phyloP scores from a whole-genome alignment of 2,329 filamentous ascomycete species.

The Verticillium alfalfae region DNA sequence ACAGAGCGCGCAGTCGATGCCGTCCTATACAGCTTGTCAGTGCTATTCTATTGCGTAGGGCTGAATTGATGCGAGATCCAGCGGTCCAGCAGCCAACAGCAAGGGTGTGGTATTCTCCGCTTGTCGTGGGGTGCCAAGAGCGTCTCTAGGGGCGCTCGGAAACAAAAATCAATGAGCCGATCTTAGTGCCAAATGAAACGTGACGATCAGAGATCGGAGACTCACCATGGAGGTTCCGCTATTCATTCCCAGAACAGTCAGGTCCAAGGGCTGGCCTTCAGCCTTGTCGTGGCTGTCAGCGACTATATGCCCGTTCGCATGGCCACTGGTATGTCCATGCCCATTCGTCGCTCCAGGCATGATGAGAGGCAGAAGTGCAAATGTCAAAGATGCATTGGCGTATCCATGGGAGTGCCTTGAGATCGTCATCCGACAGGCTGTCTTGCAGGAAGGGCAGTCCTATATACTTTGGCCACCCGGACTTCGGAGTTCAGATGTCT shows the following conservation, averaged over 20 bases:
- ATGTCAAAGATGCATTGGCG: neutral
- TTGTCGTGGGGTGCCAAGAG: neutral
- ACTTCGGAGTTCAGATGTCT: neutral
- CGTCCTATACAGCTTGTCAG: constrained; percentile 44
- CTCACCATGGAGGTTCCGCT: constrained; percentile 45
- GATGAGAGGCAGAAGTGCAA: neutral
- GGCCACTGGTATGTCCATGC: neutral
- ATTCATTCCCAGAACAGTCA: constrained; percentile 50
- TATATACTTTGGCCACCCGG: neutral
- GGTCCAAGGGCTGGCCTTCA: constrained; percentile 29
- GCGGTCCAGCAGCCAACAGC: neutral
- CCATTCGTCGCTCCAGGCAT: neutral
- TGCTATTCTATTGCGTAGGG: neutral
- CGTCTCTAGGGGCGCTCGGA: neutral
- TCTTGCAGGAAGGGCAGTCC: neutral
- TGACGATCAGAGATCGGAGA: neutral
- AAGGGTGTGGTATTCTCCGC: neutral
- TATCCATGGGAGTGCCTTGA: neutral
- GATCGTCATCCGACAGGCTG: no score
- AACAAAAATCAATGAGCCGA: neutral
- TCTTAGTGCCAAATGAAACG: neutral
- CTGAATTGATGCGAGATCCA: neutral
- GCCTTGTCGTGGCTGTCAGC: neutral
- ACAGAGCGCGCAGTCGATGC: constrained; percentile 54
- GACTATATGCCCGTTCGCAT: neutral